phyloP scores from a whole-genome alignment of 495 filamentous ascomycete species.

The Zalerion maritima region DNA sequence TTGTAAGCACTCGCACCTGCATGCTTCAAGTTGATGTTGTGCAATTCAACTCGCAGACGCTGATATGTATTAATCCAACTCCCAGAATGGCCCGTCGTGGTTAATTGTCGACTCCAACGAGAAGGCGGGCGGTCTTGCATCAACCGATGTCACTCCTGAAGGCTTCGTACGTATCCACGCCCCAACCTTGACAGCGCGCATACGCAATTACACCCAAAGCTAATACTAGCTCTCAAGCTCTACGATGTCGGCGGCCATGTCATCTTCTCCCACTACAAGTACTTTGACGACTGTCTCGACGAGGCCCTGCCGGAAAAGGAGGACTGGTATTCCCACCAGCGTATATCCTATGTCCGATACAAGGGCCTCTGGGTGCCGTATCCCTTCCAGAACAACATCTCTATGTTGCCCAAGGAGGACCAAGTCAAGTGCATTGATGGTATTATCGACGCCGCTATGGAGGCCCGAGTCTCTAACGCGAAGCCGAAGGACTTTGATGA shows the following conservation, averaged over 20 bases:
- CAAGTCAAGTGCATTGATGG: slow-evolving; percentile 92
- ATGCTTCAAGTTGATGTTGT: slow-evolving; percentile 7
- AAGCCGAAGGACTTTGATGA: slow-evolving; percentile 96
- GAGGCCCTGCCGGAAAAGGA: slow-evolving; percentile 85
- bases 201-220: slow-evolving; percentile 8
- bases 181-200: background rate
- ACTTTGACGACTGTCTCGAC: slow-evolving; percentile 97
- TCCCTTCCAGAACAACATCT: slow-evolving; percentile 99
- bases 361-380: slow-evolving; percentile 94
- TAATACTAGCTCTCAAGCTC: slow-evolving; percentile 43
- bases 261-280: slow-evolving; percentile 99
- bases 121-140: slow-evolving; percentile 89
- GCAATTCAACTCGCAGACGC: slow-evolving; percentile 10
- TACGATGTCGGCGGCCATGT: slow-evolving; percentile 99
- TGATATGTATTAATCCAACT: slow-evolving; percentile 13
- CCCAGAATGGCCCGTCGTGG: slow-evolving; percentile 80
- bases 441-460: slow-evolving; percentile 89
- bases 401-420: slow-evolving; percentile 94
- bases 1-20: slow-evolving; percentile 40
- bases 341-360: slow-evolving; percentile 97
- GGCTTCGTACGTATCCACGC: slow-evolving; percentile 69
- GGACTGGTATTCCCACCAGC: slow-evolving; percentile 96
- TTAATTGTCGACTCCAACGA: slow-evolving; percentile 88
- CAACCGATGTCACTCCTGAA: slow-evolving; percentile 88
- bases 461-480: slow-evolving; percentile 66